These are phyloP conservation scores for Fusarium miscanthi DNA, from an alignment of 2,329 filamentous ascomycete species.

Conservation along the genomic window DNA sequence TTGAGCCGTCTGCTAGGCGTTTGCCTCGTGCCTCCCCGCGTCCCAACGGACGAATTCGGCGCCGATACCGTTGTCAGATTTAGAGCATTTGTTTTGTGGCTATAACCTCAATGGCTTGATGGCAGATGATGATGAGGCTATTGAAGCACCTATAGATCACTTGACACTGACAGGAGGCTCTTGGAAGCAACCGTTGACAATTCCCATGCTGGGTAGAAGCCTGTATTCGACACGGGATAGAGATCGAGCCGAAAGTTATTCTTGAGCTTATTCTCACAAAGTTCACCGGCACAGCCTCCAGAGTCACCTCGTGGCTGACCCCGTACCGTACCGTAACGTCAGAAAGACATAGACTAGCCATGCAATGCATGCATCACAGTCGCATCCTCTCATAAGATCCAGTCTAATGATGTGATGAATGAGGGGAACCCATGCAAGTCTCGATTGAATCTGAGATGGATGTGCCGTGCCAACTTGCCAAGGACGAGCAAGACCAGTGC, in stretches of 20 bases:
- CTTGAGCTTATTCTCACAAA: constrained; percentile 5
- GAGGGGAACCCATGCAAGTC: constrained; percentile 28
- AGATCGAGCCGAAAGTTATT: not conserved
- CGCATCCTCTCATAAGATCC: not conserved
- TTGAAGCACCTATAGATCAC: constrained; percentile 2
- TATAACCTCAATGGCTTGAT: not conserved
- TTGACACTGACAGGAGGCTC: constrained; percentile 5
- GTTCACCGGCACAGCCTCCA: not conserved
- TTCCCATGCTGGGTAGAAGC: constrained; percentile 3
- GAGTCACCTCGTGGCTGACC: constrained; percentile 10
- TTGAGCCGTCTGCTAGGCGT: constrained; percentile 15
- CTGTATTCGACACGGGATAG: not conserved
- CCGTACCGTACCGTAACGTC: not conserved
- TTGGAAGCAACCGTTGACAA: not conserved
- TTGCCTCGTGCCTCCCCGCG: constrained; percentile 11
- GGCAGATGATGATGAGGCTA: not conserved
- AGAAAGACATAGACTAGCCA: not conserved
- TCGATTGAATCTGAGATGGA: constrained; percentile 14
- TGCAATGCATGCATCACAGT: constrained; percentile 13
- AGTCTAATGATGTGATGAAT: constrained; percentile 15
- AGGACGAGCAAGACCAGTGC: constrained; percentile 11
- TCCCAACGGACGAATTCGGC: constrained; percentile 6
- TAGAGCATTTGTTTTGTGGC: not conserved
- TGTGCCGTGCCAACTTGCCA: constrained; percentile 30
- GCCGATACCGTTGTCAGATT: not conserved